Conservation (phyloP, 2,329 filamentous ascomycete genomes). For the Spiromastix sp. region DNA sequence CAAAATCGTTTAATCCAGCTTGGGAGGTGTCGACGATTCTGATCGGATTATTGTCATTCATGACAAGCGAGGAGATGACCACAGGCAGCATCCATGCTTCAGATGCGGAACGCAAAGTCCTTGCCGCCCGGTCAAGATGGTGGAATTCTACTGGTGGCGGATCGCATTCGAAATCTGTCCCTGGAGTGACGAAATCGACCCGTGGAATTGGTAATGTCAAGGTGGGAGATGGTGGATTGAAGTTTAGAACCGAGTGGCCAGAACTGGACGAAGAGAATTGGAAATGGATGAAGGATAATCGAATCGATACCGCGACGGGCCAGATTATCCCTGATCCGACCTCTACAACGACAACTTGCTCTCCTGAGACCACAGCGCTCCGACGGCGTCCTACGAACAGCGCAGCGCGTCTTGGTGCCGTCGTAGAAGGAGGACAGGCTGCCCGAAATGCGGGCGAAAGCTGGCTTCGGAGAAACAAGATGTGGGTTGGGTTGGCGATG, state of each 20-base stretch:
- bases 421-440: slow-evolving; percentile 71
- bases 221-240: slow-evolving; percentile 81
- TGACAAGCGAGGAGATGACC: slow-evolving; percentile 98
- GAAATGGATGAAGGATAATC: slow-evolving; percentile 78
- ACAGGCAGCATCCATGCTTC: slow-evolving; percentile 77
- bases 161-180: slow-evolving; percentile 44
- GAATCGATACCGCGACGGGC: slow-evolving; percentile 69
- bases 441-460: slow-evolving; percentile 67
- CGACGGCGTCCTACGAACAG: slow-evolving; percentile 53
- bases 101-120: slow-evolving; percentile 64
- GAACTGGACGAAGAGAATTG: slow-evolving; percentile 83
- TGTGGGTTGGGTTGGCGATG: slow-evolving; percentile 57
- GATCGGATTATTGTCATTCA: slow-evolving; percentile 88
- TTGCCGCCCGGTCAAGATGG: slow-evolving; percentile 74
- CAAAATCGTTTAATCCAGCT: slow-evolving; percentile 93
- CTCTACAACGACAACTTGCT: slow-evolving; percentile 42
- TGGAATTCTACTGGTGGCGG: slow-evolving; percentile 95
- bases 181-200: slow-evolving; percentile 41
- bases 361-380: slow-evolving; percentile 51
- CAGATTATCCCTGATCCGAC: slow-evolving; percentile 47
- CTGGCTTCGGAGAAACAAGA: slow-evolving; percentile 72
- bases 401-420: slow-evolving; percentile 43
- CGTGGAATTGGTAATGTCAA: slow-evolving; percentile 73
- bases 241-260: slow-evolving; percentile 82
- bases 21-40: slow-evolving; percentile 98